These are phyloP conservation scores for Aurinia saxatilis DNA, from an alignment of 345 rosid species.

Conservation along the genomic window DNA sequence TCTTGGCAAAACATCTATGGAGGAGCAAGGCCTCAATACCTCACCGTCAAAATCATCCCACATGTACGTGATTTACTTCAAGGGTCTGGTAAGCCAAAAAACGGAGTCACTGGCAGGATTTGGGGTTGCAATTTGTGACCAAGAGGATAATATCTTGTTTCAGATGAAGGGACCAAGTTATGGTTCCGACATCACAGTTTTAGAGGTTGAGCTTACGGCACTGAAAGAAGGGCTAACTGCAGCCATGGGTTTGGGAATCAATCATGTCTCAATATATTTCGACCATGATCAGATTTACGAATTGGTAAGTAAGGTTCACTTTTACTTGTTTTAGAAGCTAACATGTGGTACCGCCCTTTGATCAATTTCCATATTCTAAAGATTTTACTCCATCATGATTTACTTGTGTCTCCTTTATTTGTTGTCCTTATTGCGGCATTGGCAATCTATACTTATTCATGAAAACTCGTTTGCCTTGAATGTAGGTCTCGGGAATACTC, in stretches of 20 bases:
- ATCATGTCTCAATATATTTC: not conserved
- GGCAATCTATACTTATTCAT: not conserved
- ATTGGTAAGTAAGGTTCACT: not conserved
- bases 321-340: no score
- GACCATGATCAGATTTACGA: not conserved
- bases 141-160: slow-evolving; percentile 27
- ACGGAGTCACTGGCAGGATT: slow-evolving; percentile 20
- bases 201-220: not conserved
- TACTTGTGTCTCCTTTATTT: no score
- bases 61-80: slow-evolving; percentile 4
- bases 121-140: slow-evolving; percentile 40
- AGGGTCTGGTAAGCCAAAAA: slow-evolving; percentile 26
- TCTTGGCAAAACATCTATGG: not conserved
- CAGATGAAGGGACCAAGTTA: slow-evolving; percentile 25
- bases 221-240: not conserved
- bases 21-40: no score
- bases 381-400: no score
- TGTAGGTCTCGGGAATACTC: not conserved
- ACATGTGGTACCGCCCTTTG: no score
- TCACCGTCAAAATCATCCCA: no score
- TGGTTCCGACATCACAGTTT: not conserved
- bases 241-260: not conserved
- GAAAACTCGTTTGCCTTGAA: not conserved
- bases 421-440: no score
- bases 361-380: no score